Evolutionary conservation across 768 basidiomycete species (phyloP).

Genomic region (Agaricus bisporus): DNA sequence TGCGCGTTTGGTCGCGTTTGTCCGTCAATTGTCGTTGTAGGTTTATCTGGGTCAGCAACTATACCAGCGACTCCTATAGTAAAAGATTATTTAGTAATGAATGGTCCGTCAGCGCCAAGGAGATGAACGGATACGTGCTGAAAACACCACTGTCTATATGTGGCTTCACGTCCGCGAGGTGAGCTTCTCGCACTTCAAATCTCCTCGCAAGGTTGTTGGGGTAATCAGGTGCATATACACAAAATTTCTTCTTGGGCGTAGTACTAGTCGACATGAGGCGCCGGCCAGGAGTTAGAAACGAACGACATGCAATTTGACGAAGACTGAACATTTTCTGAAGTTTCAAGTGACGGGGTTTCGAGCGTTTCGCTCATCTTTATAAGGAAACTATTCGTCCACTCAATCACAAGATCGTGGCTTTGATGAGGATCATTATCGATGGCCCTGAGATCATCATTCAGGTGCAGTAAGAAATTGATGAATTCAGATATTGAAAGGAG

Average conservation of each 20-base stretch:
- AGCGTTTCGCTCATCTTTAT: neutral
- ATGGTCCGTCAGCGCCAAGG: neutral
- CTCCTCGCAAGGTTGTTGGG: conserved; percentile 32
- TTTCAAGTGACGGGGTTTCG: no score
- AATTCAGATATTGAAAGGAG: conserved; percentile 12
- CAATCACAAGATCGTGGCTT: no score
- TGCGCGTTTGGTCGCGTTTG: conserved; percentile 33
- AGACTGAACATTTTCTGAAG: neutral
- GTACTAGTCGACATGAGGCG: neutral
- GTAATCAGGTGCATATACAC: conserved; percentile 52
- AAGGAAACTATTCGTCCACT: no score
- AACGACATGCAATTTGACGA: neutral
- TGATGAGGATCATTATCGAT: no score
- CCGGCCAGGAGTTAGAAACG: neutral
- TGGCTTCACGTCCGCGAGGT: conserved; percentile 33
- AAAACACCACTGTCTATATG: conserved; percentile 33
- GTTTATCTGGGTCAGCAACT: conserved; percentile 34
- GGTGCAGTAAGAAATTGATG: neutral
- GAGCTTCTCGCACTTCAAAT: conserved; percentile 38
- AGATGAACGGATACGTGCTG: conserved; percentile 24
- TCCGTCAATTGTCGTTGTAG: conserved; percentile 23
- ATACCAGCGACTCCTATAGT: conserved; percentile 43
- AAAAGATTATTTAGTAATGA: neutral
- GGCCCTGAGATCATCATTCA: no score
- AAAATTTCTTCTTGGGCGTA: conserved; percentile 27